Evolutionary conservation across 306 rosid species (phyloP).

Genomic region (Sicyos baderoa): DNA sequence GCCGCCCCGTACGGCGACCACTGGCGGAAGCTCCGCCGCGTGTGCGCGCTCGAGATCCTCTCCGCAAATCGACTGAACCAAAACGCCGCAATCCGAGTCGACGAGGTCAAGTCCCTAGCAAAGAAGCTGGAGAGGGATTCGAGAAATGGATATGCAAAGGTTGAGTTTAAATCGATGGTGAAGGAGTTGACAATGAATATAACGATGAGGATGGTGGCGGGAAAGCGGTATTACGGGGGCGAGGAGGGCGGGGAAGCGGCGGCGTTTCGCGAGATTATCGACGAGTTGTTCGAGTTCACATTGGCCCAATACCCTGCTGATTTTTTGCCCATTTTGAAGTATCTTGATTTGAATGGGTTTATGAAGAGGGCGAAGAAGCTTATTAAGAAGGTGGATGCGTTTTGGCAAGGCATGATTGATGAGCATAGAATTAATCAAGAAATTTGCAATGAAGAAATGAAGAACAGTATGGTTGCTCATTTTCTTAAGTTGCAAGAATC

Average conservation of each 20-base stretch:
- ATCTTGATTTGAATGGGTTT: not conserved
- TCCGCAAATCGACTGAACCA: conserved; percentile 21
- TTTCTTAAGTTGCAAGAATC: conserved; percentile 19
- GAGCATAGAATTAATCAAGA: conserved; percentile 7
- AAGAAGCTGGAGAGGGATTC: conserved; percentile 18
- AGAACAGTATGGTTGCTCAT: conserved; percentile 22
- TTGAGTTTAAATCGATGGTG: conserved; percentile 29
- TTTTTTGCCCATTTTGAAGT: conserved; percentile 18
- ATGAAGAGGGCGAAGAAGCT: conserved; percentile 18
- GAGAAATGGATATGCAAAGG: conserved; percentile 13
- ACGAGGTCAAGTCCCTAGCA: conserved; percentile 27
- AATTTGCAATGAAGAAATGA: not conserved
- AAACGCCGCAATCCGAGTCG: conserved; percentile 25
- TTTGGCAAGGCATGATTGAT: conserved; percentile 17
- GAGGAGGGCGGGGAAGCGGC: conserved; percentile 20
- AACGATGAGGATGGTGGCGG: conserved; percentile 47
- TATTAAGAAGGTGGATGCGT: conserved; percentile 4
- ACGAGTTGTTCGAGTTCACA: conserved; percentile 21
- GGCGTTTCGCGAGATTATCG: conserved; percentile 30
- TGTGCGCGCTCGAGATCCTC: conserved; percentile 37
- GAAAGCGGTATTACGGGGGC: conserved; percentile 42
- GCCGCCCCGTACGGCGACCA: conserved; percentile 41
- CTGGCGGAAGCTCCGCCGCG: conserved; percentile 62
- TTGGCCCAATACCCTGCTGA: conserved; percentile 17
- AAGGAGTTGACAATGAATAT: conserved; percentile 39